phyloP scores from a whole-genome alignment of 140 eudicot genomes.

The Cichorium intybus region DNA sequence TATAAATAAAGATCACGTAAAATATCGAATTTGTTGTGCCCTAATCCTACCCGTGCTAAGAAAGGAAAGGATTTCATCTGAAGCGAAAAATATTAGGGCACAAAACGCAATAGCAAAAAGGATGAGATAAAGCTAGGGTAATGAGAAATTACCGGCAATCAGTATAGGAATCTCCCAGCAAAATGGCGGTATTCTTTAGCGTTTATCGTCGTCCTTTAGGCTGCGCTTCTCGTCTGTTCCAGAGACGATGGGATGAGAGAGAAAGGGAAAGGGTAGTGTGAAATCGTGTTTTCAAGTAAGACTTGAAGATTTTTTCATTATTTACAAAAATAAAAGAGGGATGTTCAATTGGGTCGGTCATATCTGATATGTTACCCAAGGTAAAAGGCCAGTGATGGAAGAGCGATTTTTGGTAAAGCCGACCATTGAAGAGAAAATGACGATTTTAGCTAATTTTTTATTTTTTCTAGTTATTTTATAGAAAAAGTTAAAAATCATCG shows the following conservation, averaged over 20 bases:
- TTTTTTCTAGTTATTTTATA: no score
- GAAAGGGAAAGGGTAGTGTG: conserved; percentile 4
- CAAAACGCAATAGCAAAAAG: background rate
- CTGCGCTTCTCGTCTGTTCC: conserved; percentile 28
- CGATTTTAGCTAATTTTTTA: no score
- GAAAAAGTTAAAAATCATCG: no score
- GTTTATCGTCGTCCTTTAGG: conserved; percentile 13
- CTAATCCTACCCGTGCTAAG: conserved; percentile 20
- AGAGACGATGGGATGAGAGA: conserved; percentile 24
- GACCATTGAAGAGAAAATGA: no score
- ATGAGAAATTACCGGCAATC: conserved; percentile 20
- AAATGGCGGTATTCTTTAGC: conserved; percentile 19
- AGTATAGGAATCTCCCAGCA: conserved; percentile 19
- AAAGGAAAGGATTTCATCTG: background rate
- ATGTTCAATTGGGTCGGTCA: background rate
- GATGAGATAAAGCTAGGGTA: conserved; percentile 6
- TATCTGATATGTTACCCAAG: background rate
- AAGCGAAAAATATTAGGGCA: conserved; percentile 1
- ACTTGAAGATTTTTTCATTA: conserved; percentile 16
- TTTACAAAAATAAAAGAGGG: background rate
- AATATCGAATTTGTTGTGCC: conserved; percentile 13
- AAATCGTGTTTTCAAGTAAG: conserved; percentile 25
- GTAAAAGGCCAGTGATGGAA: background rate
- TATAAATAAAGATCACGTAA: conserved; percentile 17
- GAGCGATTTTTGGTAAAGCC: background rate